A percentile compares a stretch with the other conserved stretches of the same genome.
Conservation (phyloP, 1,139 yeast species). For the Geotrichum cucujoidarum region DNA sequence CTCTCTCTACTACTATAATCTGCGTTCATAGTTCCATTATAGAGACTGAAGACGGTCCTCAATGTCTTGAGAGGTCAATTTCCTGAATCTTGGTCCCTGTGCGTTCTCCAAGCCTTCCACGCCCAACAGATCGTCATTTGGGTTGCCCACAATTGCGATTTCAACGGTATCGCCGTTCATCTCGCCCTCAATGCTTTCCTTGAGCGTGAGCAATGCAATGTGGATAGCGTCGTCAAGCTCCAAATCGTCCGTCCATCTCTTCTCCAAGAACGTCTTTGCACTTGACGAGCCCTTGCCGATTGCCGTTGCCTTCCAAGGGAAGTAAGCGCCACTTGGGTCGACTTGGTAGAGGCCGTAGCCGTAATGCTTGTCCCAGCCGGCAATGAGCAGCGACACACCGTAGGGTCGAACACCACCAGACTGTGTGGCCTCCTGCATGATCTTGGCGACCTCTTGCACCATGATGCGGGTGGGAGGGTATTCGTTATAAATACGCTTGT, state of each 20-base stretch:
- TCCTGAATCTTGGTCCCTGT: conserved; percentile 83
- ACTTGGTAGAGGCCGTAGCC: conserved; percentile 89
- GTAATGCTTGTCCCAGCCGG: conserved; percentile 84
- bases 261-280: conserved; percentile 94
- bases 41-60: conserved; percentile 92
- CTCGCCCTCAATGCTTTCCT: conserved; percentile 97
- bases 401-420: conserved; percentile 97
- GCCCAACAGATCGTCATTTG: conserved; percentile 77
- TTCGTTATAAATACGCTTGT: conserved; percentile 90
- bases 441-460: conserved; percentile 91
- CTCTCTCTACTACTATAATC: too few species aligned
- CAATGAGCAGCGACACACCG: conserved; percentile 90
- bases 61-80: conserved; percentile 82
- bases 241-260: conserved; percentile 95
- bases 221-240: conserved; percentile 98
- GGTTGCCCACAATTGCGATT: conserved; percentile 79
- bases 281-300: conserved; percentile 92
- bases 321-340: conserved; percentile 96
- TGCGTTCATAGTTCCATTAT: too few species aligned
- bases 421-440: conserved; percentile 98
- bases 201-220: conserved; percentile 86
- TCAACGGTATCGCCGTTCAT: conserved; percentile 96
- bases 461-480: conserved; percentile 94
- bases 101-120: conserved; percentile 73
- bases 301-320: conserved; percentile 99